A percentile compares a stretch with the other conserved stretches of the same genome.
Evolutionary conservation across 176 grass and related monocot genomes (phyloP).

Genomic region (Canna indica): DNA sequence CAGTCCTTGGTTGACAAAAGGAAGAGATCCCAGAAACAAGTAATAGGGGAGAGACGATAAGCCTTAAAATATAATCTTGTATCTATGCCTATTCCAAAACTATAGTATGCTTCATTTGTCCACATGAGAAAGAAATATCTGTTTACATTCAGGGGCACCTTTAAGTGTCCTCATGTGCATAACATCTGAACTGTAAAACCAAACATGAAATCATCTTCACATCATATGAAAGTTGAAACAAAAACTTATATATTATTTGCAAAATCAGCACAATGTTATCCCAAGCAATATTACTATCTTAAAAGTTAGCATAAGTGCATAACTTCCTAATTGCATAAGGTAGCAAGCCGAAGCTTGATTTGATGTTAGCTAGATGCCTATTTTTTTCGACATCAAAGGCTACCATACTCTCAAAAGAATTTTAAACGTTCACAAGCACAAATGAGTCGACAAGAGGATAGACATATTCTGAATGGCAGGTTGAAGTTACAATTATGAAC

Average conservation of each 20-base stretch:
- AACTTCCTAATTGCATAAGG: not conserved
- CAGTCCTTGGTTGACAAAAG: not conserved
- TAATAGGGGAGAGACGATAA: too few relatives aligned
- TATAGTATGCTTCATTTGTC: too few relatives aligned
- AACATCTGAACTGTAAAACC: not conserved
- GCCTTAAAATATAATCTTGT: too few relatives aligned
- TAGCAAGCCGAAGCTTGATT: not conserved
- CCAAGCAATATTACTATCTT: not conserved
- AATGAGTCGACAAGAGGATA: not conserved
- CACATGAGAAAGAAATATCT: too few relatives aligned
- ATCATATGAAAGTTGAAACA: too few relatives aligned
- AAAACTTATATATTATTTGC: too few relatives aligned
- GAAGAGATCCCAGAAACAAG: not conserved
- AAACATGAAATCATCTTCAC: not conserved
- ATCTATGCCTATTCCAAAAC: too few relatives aligned
- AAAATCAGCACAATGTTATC: not conserved
- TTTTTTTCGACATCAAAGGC: not conserved
- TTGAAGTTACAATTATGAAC: not conserved
- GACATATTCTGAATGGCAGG: not conserved
- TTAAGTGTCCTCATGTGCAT: not conserved
- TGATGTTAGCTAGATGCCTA: not conserved
- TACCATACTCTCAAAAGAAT: not conserved
- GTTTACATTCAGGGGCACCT: too few relatives aligned
- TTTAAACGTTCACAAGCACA: not conserved
- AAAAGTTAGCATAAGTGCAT: too few relatives aligned